phyloP scores from a whole-genome alignment of 352 stramenopile species.

The Pythium brassicae region DNA sequence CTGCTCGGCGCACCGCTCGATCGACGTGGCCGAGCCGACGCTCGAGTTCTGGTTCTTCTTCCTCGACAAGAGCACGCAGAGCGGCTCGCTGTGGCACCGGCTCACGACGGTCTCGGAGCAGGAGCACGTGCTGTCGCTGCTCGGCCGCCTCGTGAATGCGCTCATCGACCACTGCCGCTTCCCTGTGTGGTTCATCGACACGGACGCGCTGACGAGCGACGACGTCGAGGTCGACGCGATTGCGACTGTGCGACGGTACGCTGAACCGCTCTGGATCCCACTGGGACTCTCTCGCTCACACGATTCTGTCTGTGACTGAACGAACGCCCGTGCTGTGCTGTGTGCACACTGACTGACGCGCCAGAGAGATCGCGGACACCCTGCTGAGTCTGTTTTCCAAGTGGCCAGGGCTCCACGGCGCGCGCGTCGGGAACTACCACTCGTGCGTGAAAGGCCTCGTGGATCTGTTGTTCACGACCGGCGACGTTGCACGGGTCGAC shows the following conservation, averaged over 20 bases:
- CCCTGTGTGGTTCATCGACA: constrained; percentile 50
- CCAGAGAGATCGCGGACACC: constrained; percentile 77
- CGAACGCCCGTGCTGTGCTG: not conserved
- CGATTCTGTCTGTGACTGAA: not conserved
- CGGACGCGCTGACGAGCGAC: constrained; percentile 44
- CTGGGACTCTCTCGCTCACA: not conserved
- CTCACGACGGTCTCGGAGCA: constrained; percentile 23
- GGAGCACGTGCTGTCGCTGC: constrained; percentile 34
- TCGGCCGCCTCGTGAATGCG: constrained; percentile 61
- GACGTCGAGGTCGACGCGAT: constrained; percentile 58
- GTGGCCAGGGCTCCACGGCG: constrained; percentile 47
- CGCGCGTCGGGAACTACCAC: constrained; percentile 30
- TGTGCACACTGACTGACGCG: too few relatives aligned
- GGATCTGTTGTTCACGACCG: constrained; percentile 39
- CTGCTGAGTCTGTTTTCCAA: constrained; percentile 78
- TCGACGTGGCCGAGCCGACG: constrained; percentile 58
- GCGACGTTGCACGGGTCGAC: constrained; percentile 56
- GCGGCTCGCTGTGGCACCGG: constrained; percentile 36
- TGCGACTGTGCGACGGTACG: constrained; percentile 47
- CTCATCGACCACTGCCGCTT: constrained; percentile 68
- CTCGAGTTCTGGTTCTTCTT: constrained; percentile 88
- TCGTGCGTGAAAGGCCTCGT: constrained; percentile 61
- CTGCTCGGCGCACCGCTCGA: constrained; percentile 53
- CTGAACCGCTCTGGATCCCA: not conserved
- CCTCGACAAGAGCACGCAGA: constrained; percentile 55